Evolutionary conservation across 305 asterid species (phyloP).

Genomic region (Rubia balearica): DNA sequence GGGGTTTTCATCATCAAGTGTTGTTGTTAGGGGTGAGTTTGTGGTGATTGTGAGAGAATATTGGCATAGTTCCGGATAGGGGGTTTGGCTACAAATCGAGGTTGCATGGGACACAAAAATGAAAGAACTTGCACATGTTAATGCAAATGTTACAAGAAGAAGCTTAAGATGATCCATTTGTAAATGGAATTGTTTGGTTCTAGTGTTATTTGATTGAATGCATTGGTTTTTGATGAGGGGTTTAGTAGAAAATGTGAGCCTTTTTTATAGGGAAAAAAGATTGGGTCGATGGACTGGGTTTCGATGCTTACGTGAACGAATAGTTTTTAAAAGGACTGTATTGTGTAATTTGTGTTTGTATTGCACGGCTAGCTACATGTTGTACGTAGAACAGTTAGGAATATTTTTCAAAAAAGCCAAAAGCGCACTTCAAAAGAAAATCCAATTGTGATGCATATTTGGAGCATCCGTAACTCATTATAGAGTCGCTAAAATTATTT

Average conservation of each 20-base stretch:
- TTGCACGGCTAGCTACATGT: not conserved
- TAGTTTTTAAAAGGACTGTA: not conserved
- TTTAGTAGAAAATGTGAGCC: not conserved
- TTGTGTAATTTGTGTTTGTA: not conserved
- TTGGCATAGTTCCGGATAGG: constrained; percentile 42
- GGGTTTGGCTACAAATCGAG: constrained; percentile 39
- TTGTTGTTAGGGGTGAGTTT: constrained; percentile 15
- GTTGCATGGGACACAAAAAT: constrained; percentile 14
- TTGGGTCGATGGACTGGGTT: not conserved
- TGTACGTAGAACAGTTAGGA: too few species aligned
- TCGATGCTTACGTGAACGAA: not conserved
- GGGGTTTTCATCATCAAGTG: constrained; percentile 17
- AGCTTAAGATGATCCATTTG: not conserved
- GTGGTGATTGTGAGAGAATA: constrained; percentile 21
- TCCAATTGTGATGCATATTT: too few species aligned
- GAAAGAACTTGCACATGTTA: not conserved
- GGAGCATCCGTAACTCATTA: too few species aligned
- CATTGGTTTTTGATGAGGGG: not conserved
- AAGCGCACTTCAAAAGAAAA: too few species aligned
- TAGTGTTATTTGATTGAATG: not conserved
- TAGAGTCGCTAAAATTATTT: too few species aligned
- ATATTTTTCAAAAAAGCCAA: too few species aligned
- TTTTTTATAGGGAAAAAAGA: not conserved
- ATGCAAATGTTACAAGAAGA: constrained; percentile 3
- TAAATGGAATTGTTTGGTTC: not conserved